Percentiles rank a stretch among this genome's conserved stretches.
Conservation (phyloP, 1,284 basidiomycete genomes). For the Ustilago trichophora region DNA sequence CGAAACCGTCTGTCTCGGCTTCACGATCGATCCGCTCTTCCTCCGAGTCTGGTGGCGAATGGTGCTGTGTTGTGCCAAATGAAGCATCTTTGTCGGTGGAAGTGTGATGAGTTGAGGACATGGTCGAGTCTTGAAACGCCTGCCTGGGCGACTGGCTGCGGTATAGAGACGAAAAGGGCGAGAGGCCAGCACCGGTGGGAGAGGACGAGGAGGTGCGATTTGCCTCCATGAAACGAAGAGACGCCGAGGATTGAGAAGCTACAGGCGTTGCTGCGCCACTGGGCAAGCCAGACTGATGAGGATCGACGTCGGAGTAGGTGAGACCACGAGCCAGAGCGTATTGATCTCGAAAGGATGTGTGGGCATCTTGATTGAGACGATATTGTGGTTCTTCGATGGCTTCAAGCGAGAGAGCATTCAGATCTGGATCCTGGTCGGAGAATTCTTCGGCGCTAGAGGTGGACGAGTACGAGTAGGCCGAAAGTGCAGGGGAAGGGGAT, state of each 20-base stretch:
- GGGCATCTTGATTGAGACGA: conserved; percentile 10
- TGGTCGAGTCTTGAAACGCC: conserved; percentile 1
- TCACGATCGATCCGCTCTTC: conserved; percentile 24
- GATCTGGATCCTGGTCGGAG: conserved; percentile 41
- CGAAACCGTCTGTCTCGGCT: conserved; percentile 45
- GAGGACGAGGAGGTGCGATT: conserved; percentile 6
- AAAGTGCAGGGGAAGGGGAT: conserved; percentile 46
- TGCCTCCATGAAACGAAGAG: conserved; percentile 10
- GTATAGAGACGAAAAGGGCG: conserved; percentile 20
- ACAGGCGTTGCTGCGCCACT: conserved; percentile 41
- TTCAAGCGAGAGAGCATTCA: conserved; percentile 44
- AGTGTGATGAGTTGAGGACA: background rate
- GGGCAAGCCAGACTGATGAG: conserved; percentile 15
- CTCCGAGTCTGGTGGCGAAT: conserved; percentile 19
- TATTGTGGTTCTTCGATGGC: conserved; percentile 46
- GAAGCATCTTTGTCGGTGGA: background rate
- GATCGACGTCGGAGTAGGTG: conserved; percentile 16
- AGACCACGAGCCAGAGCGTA: background rate
- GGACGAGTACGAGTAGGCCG: conserved; percentile 47
- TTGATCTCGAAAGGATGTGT: background rate
- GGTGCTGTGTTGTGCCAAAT: background rate
- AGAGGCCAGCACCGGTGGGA: conserved; percentile 10
- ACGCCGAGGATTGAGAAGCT: conserved; percentile 28
- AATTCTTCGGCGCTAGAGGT: conserved; percentile 32
- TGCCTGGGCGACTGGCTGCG: conserved; percentile 23